Percentiles rank a stretch among this genome's conserved stretches.
Conservation (phyloP, 2,329 filamentous ascomycete species). For the Tolypocladium ovalisporum region DNA sequence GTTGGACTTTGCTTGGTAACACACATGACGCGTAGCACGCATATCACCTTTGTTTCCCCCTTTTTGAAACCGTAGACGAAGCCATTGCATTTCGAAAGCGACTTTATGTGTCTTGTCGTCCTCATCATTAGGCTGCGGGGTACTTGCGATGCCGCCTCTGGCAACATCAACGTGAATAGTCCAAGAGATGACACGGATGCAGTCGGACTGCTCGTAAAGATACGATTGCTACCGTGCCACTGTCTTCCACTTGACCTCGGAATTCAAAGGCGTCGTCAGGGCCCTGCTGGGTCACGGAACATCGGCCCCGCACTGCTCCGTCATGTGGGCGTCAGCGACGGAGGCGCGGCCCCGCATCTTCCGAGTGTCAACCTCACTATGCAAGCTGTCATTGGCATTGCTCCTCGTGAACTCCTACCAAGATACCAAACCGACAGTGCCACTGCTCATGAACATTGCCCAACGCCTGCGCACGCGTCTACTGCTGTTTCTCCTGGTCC, state of each 20-base stretch:
- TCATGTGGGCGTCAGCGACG: neutral
- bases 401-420: neutral
- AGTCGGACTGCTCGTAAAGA: too few species aligned
- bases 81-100: neutral
- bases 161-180: neutral
- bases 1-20: neutral
- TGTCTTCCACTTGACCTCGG: too few species aligned
- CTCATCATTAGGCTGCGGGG: neutral
- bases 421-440: neutral
- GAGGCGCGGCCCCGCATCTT: neutral
- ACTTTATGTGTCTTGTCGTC: neutral
- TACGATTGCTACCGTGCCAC: too few species aligned
- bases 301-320: neutral
- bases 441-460: neutral
- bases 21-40: neutral
- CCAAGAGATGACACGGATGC: too few species aligned
- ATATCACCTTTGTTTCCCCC: neutral
- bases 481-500: neutral
- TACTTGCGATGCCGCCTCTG: neutral
- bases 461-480: neutral
- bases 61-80: neutral
- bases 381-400: neutral
- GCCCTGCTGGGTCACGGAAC: neutral
- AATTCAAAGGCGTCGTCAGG: neutral
- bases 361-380: neutral